Percentiles rank a stretch among this genome's conserved stretches.
These are phyloP conservation scores for Didymella pinodella DNA, from an alignment of 2,329 filamentous ascomycete species.

Conservation along the genomic window DNA sequence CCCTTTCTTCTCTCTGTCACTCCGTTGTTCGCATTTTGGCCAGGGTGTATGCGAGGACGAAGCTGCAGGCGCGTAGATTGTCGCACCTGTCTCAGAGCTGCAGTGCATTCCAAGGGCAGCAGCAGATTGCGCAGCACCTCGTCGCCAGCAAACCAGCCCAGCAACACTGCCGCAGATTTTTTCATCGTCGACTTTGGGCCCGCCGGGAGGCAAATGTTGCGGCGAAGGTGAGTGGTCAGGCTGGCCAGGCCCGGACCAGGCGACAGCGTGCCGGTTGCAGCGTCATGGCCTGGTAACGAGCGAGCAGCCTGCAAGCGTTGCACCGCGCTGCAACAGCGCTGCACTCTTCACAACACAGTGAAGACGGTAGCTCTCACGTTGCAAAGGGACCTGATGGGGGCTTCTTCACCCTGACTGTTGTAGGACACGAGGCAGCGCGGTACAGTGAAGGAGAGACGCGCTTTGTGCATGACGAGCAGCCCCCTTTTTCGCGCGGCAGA, in stretches of 20 bases:
- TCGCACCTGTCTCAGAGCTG: conserved; percentile 33
- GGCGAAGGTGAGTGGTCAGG: conserved; percentile 34
- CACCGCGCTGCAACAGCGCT: conserved; percentile 17
- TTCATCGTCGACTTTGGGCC: conserved; percentile 24
- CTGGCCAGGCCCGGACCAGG: conserved; percentile 25
- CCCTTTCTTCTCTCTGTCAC: conserved; percentile 17
- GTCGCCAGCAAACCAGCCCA: conserved; percentile 10
- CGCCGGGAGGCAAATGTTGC: conserved; percentile 32
- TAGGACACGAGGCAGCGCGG: conserved; percentile 25
- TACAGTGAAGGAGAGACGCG: conserved; percentile 25
- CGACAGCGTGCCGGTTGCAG: conserved; percentile 26
- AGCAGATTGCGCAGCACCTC: conserved; percentile 19
- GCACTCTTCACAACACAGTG: neutral
- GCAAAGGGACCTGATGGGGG: neutral
- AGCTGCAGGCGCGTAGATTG: conserved; percentile 26
- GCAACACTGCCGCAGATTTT: conserved; percentile 25
- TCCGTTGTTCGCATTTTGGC: conserved; percentile 17
- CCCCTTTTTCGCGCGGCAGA: conserved; percentile 39
- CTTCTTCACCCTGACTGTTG: conserved; percentile 10
- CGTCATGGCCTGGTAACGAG: conserved; percentile 33
- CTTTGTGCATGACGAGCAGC: conserved; percentile 31
- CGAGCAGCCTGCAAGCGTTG: conserved; percentile 9
- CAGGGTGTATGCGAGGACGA: conserved; percentile 22
- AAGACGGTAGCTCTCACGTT: conserved; percentile 3
- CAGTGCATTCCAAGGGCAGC: conserved; percentile 31